Evolutionary conservation across 2,329 filamentous ascomycete species (phyloP).

Genomic region (Albifimbria verrucaria): DNA sequence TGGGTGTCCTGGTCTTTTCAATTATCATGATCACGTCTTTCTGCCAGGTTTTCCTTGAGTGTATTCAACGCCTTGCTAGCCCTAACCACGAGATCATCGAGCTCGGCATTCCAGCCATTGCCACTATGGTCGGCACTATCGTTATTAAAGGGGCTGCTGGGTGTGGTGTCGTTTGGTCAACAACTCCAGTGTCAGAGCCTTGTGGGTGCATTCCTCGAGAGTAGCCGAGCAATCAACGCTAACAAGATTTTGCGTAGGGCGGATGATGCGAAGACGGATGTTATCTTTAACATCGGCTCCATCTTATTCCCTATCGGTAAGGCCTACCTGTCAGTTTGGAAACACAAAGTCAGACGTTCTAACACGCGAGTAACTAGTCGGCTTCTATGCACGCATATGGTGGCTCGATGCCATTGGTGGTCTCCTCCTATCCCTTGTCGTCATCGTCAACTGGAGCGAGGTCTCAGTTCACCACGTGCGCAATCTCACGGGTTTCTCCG

Average conservation of each 20-base stretch:
- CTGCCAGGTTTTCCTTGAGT: slow-evolving; percentile 72
- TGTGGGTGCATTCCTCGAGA: slow-evolving; percentile 40
- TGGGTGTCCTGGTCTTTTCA: slow-evolving; percentile 78
- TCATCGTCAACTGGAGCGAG: slow-evolving; percentile 75
- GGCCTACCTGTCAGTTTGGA: slow-evolving; percentile 15
- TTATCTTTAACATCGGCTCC: slow-evolving; percentile 87
- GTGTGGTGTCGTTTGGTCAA: slow-evolving; percentile 83
- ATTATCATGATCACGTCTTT: slow-evolving; percentile 86
- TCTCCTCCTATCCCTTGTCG: slow-evolving; percentile 71
- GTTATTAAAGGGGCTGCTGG: slow-evolving; percentile 82
- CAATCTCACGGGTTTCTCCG: slow-evolving; percentile 75
- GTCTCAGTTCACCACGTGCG: slow-evolving; percentile 76
- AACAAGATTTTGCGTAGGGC: slow-evolving; percentile 30
- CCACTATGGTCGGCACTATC: slow-evolving; percentile 79
- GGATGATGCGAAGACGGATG: slow-evolving; percentile 62
- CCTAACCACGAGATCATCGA: slow-evolving; percentile 67
- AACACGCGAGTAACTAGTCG: slow-evolving; percentile 41
- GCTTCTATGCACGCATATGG: slow-evolving; percentile 74
- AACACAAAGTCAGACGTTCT: neutral
- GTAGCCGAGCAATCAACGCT: slow-evolving; percentile 7
- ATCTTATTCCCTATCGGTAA: slow-evolving; percentile 77
- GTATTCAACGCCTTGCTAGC: slow-evolving; percentile 59
- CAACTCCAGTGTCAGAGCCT: slow-evolving; percentile 80
- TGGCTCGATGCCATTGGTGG: slow-evolving; percentile 81
- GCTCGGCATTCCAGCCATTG: slow-evolving; percentile 67